These are phyloP conservation scores for Aegilops speltoides DNA, from an alignment of 176 grass and related monocot genomes.

Conservation along the genomic window DNA sequence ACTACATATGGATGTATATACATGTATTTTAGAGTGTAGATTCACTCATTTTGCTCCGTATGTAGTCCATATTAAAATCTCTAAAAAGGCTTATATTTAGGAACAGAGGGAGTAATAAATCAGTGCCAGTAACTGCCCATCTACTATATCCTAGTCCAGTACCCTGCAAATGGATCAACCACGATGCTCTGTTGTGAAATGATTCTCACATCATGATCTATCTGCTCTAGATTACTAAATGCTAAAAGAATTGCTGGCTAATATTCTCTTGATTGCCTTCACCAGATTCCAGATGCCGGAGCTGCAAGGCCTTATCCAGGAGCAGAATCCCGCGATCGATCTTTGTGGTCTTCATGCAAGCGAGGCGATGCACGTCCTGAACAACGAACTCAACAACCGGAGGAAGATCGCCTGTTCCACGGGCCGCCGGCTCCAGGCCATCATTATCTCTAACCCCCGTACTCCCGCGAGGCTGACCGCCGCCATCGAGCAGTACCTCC, in stretches of 20 bases:
- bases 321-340: conserved; percentile 71
- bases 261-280: conserved; percentile 1
- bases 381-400: conserved; percentile 66
- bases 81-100: too few relatives aligned
- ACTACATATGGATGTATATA: too few relatives aligned
- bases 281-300: conserved; percentile 58
- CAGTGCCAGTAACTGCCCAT: neutral
- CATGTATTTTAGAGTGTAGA: too few relatives aligned
- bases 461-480: conserved; percentile 58
- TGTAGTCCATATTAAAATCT: too few relatives aligned
- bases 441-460: conserved; percentile 53
- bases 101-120: neutral
- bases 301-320: conserved; percentile 57
- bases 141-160: neutral
- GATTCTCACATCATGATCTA: neutral
- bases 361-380: conserved; percentile 76
- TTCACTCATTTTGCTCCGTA: too few relatives aligned
- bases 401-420: conserved; percentile 63
- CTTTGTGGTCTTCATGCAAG: conserved; percentile 64
- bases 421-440: conserved; percentile 52
- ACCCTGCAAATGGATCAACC: neutral
- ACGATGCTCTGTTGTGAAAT: neutral
- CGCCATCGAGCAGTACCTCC: conserved; percentile 75
- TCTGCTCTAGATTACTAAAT: conserved; percentile 6
- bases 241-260: neutral